Percentiles rank a stretch among this genome's conserved stretches.
These are phyloP conservation scores for Fomes fomentarius DNA, from an alignment of 1,284 basidiomycete species.

Conservation along the genomic window DNA sequence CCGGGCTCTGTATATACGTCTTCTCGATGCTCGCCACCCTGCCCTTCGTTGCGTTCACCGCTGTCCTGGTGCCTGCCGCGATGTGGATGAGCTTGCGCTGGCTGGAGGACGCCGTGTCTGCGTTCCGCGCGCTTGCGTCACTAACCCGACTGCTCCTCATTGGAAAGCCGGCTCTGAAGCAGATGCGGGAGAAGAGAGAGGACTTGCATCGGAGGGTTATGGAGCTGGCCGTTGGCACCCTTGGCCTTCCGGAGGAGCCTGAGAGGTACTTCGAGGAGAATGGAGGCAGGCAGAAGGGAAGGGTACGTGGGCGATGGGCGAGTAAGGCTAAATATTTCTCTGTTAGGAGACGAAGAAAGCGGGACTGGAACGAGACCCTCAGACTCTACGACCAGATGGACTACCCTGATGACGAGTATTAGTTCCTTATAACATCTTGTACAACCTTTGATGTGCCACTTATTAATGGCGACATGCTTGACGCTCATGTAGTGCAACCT, in stretches of 20 bases:
- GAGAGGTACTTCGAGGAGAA: conserved; percentile 61
- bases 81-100: conserved; percentile 90
- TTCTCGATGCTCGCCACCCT: conserved; percentile 57
- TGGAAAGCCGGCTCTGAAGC: conserved; percentile 56
- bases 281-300: conserved; percentile 69
- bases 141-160: conserved; percentile 66
- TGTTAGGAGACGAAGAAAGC: conserved; percentile 73
- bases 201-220: conserved; percentile 65
- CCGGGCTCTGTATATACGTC: conserved; percentile 70
- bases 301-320: conserved; percentile 67
- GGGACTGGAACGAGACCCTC: conserved; percentile 87
- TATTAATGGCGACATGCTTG: too few species aligned
- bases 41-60: conserved; percentile 58
- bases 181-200: conserved; percentile 54
- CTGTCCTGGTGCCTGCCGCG: conserved; percentile 62
- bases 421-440: background rate
- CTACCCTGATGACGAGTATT: conserved; percentile 57
- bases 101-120: conserved; percentile 81
- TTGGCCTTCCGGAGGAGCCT: conserved; percentile 70
- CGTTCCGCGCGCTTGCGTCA: conserved; percentile 70
- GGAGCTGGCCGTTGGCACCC: conserved; percentile 59
- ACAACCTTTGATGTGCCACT: too few species aligned
- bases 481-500: too few species aligned
- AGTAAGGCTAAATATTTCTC: conserved; percentile 77
- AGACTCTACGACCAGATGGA: conserved; percentile 80